Evolutionary conservation across 768 basidiomycete genomes (phyloP).

Genomic region (Suillus plorans): DNA sequence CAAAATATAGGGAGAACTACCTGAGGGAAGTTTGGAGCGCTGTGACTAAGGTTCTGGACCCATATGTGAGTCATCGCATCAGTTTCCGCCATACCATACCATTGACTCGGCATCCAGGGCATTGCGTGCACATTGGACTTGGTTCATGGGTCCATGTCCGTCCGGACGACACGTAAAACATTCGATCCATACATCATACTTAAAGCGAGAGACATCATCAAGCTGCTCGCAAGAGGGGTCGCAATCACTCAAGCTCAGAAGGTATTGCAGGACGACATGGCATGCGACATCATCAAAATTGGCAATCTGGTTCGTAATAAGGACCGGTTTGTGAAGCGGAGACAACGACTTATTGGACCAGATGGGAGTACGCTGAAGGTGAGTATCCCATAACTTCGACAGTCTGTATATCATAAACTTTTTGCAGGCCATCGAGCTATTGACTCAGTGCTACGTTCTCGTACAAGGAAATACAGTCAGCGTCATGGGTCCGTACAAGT

Average conservation of each 20-base stretch:
- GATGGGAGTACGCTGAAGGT: slow-evolving; percentile 98
- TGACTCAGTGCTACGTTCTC: slow-evolving; percentile 95
- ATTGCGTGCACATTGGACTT: slow-evolving; percentile 90
- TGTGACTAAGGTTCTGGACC: slow-evolving; percentile 80
- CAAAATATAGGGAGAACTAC: slow-evolving; percentile 98
- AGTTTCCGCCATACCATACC: not conserved
- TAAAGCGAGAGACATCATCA: slow-evolving; percentile 94
- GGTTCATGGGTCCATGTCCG: slow-evolving; percentile 96
- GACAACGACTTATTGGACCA: slow-evolving; percentile 96
- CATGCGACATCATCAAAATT: slow-evolving; percentile 98
- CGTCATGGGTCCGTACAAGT: slow-evolving; percentile 96
- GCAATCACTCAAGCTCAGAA: slow-evolving; percentile 82
- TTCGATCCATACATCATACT: slow-evolving; percentile 95
- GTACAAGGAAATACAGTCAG: slow-evolving; percentile 99
- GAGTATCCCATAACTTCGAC: not conserved
- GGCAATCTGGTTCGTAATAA: slow-evolving; percentile 93
- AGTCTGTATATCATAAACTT: slow-evolving; percentile 6
- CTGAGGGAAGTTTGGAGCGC: slow-evolving; percentile 93
- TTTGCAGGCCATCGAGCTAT: slow-evolving; percentile 87
- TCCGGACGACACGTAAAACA: slow-evolving; percentile 94
- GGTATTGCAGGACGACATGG: slow-evolving; percentile 83
- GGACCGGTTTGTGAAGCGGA: slow-evolving; percentile 92
- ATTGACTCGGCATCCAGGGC: slow-evolving; percentile 49
- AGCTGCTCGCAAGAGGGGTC: slow-evolving; percentile 92
- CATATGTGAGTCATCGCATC: slow-evolving; percentile 54